Base-by-base conservation (phyloP, 1,284 basidiomycete species). In the Leccinum subatratum region DNA sequence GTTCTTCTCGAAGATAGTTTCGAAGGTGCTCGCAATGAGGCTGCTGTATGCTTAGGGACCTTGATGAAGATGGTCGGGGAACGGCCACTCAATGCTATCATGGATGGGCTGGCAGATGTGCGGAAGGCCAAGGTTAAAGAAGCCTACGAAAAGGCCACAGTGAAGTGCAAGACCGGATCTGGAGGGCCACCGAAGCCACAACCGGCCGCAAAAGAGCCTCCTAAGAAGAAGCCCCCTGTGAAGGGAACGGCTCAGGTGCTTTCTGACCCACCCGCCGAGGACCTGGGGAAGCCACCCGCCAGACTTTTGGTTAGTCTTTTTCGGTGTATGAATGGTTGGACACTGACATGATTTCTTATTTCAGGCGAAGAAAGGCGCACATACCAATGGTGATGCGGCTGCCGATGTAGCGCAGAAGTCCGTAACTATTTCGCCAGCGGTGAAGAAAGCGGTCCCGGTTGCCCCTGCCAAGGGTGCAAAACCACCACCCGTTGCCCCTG, bases 1-100 rank as follows among this genome's bases (percentile, higher is more conserved):
- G 75, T 80, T 1, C 84, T 96, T 3, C 84, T 98, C 25, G 92
- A 93, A 76, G 97, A 99, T 77, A 88, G 93, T 9, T 91, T 89
- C 66, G 96, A 95, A 74, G 93, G 94, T 34, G 95, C 97, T 25
- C 87, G 97, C 62, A 92, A 92, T 67, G 93, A 96, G 66, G 94
- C 95, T 18, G 95, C 95, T 0, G 85, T 86, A 45, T 93, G 91
- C 72, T 82, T 99, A 37, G 97, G 96, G 9, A 92, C 90, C 0
- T 80, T 99, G 70, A 96, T 97, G 93, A 98, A 95, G 82, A 95
- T 99, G 83, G 87, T 99, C 14, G 97, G 97, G 28, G 96, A 99
- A 77, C 84, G 97, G 32, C 90, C 93, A 12, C 85, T 99, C 69
- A 95, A 92, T 75, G 92, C 93, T 0, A 84, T 93, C 42, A 86